Conservation (phyloP, 441 rosid genomes). For the Brassica balearica region DNA sequence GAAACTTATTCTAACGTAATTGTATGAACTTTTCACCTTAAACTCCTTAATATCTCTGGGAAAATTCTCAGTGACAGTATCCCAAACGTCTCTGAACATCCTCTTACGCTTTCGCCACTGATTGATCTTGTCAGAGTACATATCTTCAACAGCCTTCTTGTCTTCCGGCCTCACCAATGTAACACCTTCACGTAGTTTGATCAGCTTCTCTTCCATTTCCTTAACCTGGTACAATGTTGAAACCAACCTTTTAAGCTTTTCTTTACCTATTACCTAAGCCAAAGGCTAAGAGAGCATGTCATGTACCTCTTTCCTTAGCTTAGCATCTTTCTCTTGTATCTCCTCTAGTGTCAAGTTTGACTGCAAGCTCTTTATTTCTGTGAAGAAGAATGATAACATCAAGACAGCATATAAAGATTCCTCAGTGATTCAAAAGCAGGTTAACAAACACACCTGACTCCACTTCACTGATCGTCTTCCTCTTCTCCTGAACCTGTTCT, state of each 20-base stretch:
- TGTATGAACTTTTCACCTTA: constrained; percentile 55
- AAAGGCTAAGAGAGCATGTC: constrained; percentile 40
- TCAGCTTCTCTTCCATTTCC: constrained; percentile 77
- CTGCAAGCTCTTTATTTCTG: constrained; percentile 75
- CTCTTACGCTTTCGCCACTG: constrained; percentile 91
- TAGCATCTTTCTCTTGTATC: constrained; percentile 66
- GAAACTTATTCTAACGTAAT: not conserved
- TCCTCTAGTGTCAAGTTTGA: constrained; percentile 80
- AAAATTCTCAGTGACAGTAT: constrained; percentile 76
- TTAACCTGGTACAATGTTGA: constrained; percentile 54
- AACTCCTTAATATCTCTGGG: constrained; percentile 84
- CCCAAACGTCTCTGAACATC: constrained; percentile 96
- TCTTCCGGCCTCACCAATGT: constrained; percentile 87
- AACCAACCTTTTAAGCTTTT: constrained; percentile 4
- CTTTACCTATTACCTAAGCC: constrained; percentile 42
- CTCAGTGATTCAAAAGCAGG: not conserved
- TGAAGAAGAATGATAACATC: constrained; percentile 29
- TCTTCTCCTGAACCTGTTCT: constrained; percentile 63
- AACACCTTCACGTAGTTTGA: constrained; percentile 72
- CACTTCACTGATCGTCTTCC: constrained; percentile 57
- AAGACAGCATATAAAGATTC: constrained; percentile 1
- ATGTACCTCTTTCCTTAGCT: constrained; percentile 61
- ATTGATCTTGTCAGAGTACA: constrained; percentile 64
- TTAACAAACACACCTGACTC: constrained; percentile 77
- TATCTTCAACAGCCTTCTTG: constrained; percentile 60